Evolutionary conservation across 257 asterid genomes (phyloP), one percentile per base, ranked within the genome.

Genomic region (Mentha longifolia): DNA sequence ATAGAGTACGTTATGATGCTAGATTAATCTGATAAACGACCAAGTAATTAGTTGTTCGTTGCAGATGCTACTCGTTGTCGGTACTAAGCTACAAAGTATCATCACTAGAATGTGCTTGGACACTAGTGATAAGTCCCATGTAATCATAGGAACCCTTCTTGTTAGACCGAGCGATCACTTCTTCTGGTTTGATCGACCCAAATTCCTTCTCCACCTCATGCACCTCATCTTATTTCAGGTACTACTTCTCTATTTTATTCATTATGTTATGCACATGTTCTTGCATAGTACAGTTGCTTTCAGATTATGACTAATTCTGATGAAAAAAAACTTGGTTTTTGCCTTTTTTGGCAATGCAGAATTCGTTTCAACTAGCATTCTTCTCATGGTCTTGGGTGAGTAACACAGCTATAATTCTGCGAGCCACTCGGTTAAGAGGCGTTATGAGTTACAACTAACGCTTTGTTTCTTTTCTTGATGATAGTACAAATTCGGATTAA

Each of bases 381-480:
- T 90, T 90, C 80, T 7, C 87, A 6, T 90, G 95, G 92, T 83
- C 86, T 74, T 86, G 85, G 91, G 96, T 90, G 78, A 77, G 95
- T 14, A 30, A 2, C 13, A 56, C 4, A 30, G 12, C 17, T 20
- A 22, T 2, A 3, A 4, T 15, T 56, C 17, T 55, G 17, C 20
- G n/a, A 11, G 52, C 25, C 2, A 16, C 25, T 16, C 28, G 8
- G 7, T 50, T 3, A 3, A 9, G 1, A 59, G 39, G 46, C 22
- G 12, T 51, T 20, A 16, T 7, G n/a, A 47, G n/a, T 5, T 15
- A 15, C 16, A 22, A 64, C 17, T 71, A 43, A 28, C 42, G n/a
- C 12, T 42, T 49, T 56, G 6, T 37, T 42, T 10, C 47, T 3
- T 5, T 49, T 30, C 14, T 57, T 73, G 71, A 71, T 45, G 69